A percentile compares a stretch with the other conserved stretches of the same genome.
phyloP scores from a whole-genome alignment of 176 grass and related monocot species.

The Avena sativa region DNA sequence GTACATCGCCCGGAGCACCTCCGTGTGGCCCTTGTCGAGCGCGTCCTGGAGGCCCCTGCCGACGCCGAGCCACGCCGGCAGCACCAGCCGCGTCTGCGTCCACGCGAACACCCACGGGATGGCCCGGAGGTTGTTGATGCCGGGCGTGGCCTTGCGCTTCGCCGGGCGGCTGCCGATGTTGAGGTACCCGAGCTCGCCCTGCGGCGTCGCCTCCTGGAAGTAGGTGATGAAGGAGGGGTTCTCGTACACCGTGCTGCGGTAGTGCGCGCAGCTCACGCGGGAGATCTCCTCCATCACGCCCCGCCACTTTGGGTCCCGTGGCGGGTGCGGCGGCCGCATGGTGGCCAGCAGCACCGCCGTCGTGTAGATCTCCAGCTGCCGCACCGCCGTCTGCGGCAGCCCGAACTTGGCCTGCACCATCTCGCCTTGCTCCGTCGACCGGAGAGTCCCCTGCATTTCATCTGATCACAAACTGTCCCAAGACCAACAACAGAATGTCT shows the following conservation, averaged over 20 bases:
- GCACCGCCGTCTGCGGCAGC: slow-evolving; percentile 74
- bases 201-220: slow-evolving; percentile 94
- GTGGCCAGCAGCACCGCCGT: slow-evolving; percentile 89
- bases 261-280: slow-evolving; percentile 70
- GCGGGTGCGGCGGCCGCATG: slow-evolving; percentile 70
- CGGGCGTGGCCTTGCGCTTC: slow-evolving; percentile 54
- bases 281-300: slow-evolving; percentile 89
- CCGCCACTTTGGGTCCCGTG: slow-evolving; percentile 65
- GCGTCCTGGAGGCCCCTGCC: slow-evolving; percentile 71
- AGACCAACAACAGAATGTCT: background rate
- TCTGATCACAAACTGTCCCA: background rate
- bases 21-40: slow-evolving; percentile 60
- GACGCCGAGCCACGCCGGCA: slow-evolving; percentile 87
- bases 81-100: slow-evolving; percentile 92
- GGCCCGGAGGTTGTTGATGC: slow-evolving; percentile 76
- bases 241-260: slow-evolving; percentile 81
- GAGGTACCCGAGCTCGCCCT: slow-evolving; percentile 76
- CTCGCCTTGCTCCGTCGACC: slow-evolving; percentile 96
- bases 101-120: slow-evolving; percentile 97
- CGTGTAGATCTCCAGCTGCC: slow-evolving; percentile 92
- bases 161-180: slow-evolving; percentile 89
- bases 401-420: slow-evolving; percentile 99
- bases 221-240: slow-evolving; percentile 85
- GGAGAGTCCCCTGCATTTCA: slow-evolving; percentile 60
- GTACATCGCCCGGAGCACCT: slow-evolving; percentile 80